Evolutionary conservation across 1,284 basidiomycete genomes (phyloP).

Genomic region (Xanthoconium separans): DNA sequence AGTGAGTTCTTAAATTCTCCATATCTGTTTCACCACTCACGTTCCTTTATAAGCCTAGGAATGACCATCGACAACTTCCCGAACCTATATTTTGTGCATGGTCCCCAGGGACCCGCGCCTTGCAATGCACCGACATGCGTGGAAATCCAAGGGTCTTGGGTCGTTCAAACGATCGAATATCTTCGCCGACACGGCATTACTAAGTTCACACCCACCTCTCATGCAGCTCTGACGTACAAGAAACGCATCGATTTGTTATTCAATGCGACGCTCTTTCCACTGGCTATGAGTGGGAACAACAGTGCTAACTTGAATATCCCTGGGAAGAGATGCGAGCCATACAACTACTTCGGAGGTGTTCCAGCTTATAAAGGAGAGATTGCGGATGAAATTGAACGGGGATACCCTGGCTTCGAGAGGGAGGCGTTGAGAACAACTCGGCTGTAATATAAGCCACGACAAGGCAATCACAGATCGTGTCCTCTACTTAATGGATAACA

Average conservation of each 20-base stretch:
- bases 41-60: no score
- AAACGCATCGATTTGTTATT: background rate
- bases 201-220: constrained; percentile 14
- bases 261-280: constrained; percentile 10
- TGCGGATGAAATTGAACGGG: constrained; percentile 9
- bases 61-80: constrained; percentile 24
- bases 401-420: constrained; percentile 14
- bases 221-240: constrained; percentile 11
- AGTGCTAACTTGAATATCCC: constrained; percentile 10
- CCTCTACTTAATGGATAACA: no score
- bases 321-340: constrained; percentile 12
- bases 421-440: background rate
- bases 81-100: constrained; percentile 17
- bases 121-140: constrained; percentile 11
- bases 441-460: background rate
- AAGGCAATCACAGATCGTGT: background rate
- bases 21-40: no score
- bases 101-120: constrained; percentile 18
- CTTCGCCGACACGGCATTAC: constrained; percentile 11
- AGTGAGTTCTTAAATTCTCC: no score
- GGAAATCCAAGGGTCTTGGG: constrained; percentile 11
- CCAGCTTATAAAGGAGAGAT: constrained; percentile 10
- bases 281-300: constrained; percentile 1
- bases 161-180: constrained; percentile 15
- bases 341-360: constrained; percentile 16